These are phyloP conservation scores for Rhynchospora breviuscula DNA, from an alignment of 176 grass and related monocot species.

Conservation along the genomic window DNA sequence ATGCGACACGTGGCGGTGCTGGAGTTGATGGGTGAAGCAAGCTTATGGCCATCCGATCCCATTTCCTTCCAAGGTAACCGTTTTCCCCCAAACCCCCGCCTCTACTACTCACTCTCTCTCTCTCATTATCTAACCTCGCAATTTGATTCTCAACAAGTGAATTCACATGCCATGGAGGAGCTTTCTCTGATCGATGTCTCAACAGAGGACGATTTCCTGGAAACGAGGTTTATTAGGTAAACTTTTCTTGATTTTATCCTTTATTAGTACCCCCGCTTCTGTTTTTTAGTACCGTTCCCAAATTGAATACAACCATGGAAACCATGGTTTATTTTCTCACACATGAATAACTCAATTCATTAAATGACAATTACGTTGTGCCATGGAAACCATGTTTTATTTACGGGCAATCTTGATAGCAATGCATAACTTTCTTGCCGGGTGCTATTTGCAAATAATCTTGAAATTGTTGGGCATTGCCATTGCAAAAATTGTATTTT, in stretches of 20 bases:
- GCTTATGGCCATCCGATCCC: too few species aligned
- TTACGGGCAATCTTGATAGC: neutral
- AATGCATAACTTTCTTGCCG: neutral
- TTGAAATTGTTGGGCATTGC: neutral
- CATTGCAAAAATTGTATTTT: slow-evolving; percentile 10
- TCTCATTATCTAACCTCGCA: slow-evolving; percentile 2
- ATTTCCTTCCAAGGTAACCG: too few species aligned
- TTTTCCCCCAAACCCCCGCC: neutral
- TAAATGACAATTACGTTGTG: neutral
- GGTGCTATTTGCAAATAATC: neutral
- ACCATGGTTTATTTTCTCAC: neutral
- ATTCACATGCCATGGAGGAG: slow-evolving; percentile 36
- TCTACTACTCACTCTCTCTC: neutral
- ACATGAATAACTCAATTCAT: neutral
- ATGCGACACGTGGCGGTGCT: too few species aligned
- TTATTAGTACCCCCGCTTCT: neutral
- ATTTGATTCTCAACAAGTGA: slow-evolving; percentile 33
- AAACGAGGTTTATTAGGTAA: slow-evolving; percentile 19
- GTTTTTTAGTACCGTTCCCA: too few species aligned
- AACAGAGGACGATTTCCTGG: slow-evolving; percentile 47
- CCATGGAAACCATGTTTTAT: neutral
- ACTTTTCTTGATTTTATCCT: slow-evolving; percentile 16
- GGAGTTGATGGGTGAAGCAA: neutral
- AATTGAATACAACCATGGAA: too few species aligned
- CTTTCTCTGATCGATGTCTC: slow-evolving; percentile 67